Evolutionary conservation across 805 yeast genomes (phyloP), one percentile per base, ranked within the genome.

Genomic region (Schwanniomyces vanrijiae): DNA sequence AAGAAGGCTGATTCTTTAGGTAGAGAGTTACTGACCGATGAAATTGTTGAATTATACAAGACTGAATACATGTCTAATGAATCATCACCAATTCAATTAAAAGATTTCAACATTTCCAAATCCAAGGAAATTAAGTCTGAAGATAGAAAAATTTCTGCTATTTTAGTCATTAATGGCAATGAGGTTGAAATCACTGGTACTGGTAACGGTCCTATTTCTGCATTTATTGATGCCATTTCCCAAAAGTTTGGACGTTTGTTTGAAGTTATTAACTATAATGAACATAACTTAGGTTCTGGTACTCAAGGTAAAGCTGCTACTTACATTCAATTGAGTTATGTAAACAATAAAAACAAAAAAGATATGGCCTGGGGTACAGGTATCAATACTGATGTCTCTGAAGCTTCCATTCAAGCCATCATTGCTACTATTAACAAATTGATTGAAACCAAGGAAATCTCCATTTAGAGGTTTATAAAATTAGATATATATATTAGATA

Each of bases 131-230:
- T 39, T 25, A 63, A 66, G 18, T 64, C 66, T 44, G 69, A 69
- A 46, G 76, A 74, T 40, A 70, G 86, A 50, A 66, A 64, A 25
- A 84, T 83, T 24, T 70, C 68, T 34, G 73, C 85, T 43, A 69
- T 72, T 19, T 50, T 62, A 37, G 34, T 34, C 7, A 40, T 58
- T 13, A 43, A 52, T 26, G 48, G 62, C 60, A 14, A 49, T 49
- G 64, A 47, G 43, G 60, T 65, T 9, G 55, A 61, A 40, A 68
- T 82, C 42, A 58, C 63, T 28, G 90, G 91, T 58, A 62, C 73
- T 24, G 92, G 92, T 68, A 86, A 86, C 58, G 92, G 92, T 58
- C 91, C 90, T 48, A 83, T 86, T 50, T 86, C 91, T 33, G 80
- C 90, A 2, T 81, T 84, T 64, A 72, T 82, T 45, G 83, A 83